phyloP scores from a whole-genome alignment of 176 grass and related monocot genomes.

The Cymbopogon citratus region DNA sequence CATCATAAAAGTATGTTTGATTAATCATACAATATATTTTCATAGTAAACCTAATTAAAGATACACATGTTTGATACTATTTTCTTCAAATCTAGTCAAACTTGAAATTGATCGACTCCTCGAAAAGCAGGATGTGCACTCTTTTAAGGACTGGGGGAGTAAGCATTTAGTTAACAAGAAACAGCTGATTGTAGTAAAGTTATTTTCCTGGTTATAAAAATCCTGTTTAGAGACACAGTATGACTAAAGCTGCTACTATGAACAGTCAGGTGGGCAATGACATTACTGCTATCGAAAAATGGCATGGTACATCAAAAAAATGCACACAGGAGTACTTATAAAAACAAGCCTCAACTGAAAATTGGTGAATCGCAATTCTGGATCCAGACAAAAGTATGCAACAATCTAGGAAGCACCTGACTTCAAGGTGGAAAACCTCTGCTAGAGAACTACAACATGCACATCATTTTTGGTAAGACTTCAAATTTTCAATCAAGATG shows the following conservation, averaged over 20 bases:
- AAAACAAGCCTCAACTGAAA: neutral
- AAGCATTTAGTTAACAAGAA: neutral
- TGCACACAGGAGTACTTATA: neutral
- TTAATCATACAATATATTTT: neutral
- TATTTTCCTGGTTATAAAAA: neutral
- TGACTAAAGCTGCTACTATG: neutral
- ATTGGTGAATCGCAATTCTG: neutral
- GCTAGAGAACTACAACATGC: neutral
- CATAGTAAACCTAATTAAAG: neutral
- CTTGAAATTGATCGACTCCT: neutral
- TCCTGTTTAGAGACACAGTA: neutral
- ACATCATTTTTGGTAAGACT: neutral
- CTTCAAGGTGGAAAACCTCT: neutral
- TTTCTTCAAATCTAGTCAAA: neutral
- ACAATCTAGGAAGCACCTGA: neutral
- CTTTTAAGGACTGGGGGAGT: neutral
- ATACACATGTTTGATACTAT: neutral
- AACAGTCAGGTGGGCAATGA: neutral
- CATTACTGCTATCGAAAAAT: neutral
- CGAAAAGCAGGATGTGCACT: neutral
- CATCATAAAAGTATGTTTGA: neutral
- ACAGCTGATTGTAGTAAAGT: neutral
- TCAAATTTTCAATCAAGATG: neutral
- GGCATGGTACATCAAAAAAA: neutral
- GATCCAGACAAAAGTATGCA: neutral